These are phyloP conservation scores for Sporothrix protearum DNA, from an alignment of 2,329 filamentous ascomycete genomes.

Conservation along the genomic window DNA sequence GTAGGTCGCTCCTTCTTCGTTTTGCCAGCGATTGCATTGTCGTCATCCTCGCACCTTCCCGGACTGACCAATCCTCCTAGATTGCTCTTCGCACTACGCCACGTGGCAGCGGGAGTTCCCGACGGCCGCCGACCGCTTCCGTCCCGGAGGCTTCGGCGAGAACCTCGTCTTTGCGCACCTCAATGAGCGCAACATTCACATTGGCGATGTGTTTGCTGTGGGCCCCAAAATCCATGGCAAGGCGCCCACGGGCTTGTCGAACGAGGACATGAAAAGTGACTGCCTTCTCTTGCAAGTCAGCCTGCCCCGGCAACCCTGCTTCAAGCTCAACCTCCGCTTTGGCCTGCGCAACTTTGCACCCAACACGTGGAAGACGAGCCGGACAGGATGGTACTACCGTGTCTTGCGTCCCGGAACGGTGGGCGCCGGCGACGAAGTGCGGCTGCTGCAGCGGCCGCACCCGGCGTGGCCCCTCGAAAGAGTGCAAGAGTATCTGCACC, in stretches of 20 bases:
- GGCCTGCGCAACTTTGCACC: constrained; percentile 59
- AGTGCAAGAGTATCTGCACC: constrained; percentile 60
- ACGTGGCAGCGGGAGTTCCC: constrained; percentile 54
- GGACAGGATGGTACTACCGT: constrained; percentile 65
- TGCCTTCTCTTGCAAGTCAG: constrained; percentile 56
- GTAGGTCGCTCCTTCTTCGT: constrained; percentile 38
- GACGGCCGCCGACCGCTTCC: constrained; percentile 48
- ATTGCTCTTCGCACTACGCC: constrained; percentile 58
- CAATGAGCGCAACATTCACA: constrained; percentile 63
- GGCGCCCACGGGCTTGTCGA: neutral
- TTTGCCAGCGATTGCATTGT: neutral
- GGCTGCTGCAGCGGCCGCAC: constrained; percentile 52
- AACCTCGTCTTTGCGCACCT: constrained; percentile 57
- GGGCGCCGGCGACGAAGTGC: constrained; percentile 54
- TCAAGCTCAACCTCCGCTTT: constrained; percentile 67
- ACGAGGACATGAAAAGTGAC: constrained; percentile 26
- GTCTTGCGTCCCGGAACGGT: constrained; percentile 55
- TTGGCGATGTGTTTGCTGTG: constrained; percentile 58
- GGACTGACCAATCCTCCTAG: constrained; percentile 35
- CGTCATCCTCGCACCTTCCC: neutral
- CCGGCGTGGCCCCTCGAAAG: constrained; percentile 61
- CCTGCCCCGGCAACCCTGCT: constrained; percentile 62
- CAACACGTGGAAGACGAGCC: constrained; percentile 52
- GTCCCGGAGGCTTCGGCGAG: constrained; percentile 60
- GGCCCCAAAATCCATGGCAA: constrained; percentile 31